Base-by-base conservation (phyloP, 2,329 filamentous ascomycete species). In the Calonectria hongkongensis region DNA sequence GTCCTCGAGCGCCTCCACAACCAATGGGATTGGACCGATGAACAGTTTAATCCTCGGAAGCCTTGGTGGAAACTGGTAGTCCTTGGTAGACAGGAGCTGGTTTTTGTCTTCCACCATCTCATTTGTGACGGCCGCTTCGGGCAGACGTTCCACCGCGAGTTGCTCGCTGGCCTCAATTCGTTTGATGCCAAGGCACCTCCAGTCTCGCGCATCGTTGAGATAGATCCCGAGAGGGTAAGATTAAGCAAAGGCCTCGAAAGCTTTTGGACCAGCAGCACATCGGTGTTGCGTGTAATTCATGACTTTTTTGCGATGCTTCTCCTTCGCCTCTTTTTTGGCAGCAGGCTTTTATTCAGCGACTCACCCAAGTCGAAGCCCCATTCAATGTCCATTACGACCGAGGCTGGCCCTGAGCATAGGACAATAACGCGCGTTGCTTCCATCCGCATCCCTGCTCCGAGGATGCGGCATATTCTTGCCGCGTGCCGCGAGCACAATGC, bases 401-500 rank as follows among this genome's bases (percentile, higher is more conserved):
- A 63, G 13, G 70, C 70, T 0, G 18, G 43, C 3, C 58, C 66
- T 1, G 68, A 63, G 6, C 36, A 75, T 2, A 69, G 73, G 21
- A 77, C 75, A 0, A 43, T 50, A 16, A 73, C 76, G 0, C 50
- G 73, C 1, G 41, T 77, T 7, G 27, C 65, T 0, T 54, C 71
- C 2, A n/a, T 63, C 12, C 72, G 76, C 4, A 77, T 78, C 7
- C 12, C 75, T 3, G 56, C 72, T 3, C 10, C 51, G 9, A 48
- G 47, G 21, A 78, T 77, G 74, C 47, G 50, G 0, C 30, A 21
- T 0, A 74, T 78, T 0, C 33, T 78, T 13, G 21, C 43, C 0
- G 76, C 76, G 2, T 81, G 79, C 28, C 79, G 78, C 4, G 65
- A 64, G 15, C 43, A 73, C 10, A 60, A 75, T 0, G 73, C 75